Percentiles rank a stretch among this genome's conserved stretches.
Evolutionary conservation across 2,329 filamentous ascomycete species (phyloP).

Genomic region (Neofusicoccum cordaticola): DNA sequence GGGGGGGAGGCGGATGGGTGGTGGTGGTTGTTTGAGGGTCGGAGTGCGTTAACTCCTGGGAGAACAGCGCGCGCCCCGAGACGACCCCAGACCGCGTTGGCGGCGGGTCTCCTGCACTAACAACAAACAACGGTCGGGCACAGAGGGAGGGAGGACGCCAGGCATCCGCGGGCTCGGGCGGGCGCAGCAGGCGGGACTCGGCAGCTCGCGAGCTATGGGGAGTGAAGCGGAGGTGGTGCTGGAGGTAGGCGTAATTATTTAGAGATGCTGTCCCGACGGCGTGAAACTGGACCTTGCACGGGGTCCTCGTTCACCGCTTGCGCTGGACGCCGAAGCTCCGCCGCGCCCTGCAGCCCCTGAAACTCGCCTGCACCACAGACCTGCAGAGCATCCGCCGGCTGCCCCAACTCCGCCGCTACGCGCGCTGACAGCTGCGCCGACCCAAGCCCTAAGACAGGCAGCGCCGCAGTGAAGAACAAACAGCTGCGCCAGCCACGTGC

Average conservation of each 20-base stretch:
- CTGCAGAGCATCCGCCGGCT: not conserved
- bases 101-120: constrained; percentile 4
- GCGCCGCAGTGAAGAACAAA: not conserved
- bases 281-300: constrained; percentile 14
- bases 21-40: not conserved
- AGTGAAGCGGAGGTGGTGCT: not conserved
- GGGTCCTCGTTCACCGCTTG: constrained; percentile 11
- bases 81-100: constrained; percentile 9
- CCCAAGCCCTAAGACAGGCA: not conserved
- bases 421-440: not conserved
- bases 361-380: not conserved
- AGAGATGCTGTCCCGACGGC: constrained; percentile 15
- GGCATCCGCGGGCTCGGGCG: constrained; percentile 1
- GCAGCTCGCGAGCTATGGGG: not conserved
- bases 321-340: not conserved
- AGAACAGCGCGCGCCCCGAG: constrained; percentile 15
- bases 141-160: not conserved
- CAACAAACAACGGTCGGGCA: not conserved
- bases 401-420: not conserved
- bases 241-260: constrained; percentile 2
- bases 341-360: constrained; percentile 9
- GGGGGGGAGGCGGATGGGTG: not conserved
- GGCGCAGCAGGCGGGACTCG: not conserved
- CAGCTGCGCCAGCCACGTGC: not conserved
- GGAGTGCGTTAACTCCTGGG: constrained; percentile 14